Evolutionary conservation across 495 filamentous ascomycete genomes (phyloP).

Genomic region (Viridothelium virens): DNA sequence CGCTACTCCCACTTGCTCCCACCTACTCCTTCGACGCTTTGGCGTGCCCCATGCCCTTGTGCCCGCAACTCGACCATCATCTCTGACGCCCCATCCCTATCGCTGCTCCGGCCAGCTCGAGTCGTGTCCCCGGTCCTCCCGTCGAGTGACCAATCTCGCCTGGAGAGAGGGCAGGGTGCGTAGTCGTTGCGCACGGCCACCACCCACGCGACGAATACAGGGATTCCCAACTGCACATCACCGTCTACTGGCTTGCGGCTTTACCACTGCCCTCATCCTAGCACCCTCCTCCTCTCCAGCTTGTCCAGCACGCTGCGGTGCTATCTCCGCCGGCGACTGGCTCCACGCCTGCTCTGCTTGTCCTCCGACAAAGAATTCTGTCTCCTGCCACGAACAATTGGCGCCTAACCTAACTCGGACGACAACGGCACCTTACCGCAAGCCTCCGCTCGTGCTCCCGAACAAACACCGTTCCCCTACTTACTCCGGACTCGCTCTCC

Average conservation of each 20-base stretch:
- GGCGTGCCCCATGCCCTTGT: too few species aligned
- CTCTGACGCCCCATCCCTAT: neutral
- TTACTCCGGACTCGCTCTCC: neutral
- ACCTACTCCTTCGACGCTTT: too few species aligned
- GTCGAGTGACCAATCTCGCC: conserved; percentile 2
- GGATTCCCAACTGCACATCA: conserved; percentile 12
- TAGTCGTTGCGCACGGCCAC: neutral
- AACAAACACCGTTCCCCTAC: neutral
- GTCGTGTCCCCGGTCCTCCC: neutral
- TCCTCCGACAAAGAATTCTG: neutral
- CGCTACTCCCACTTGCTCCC: neutral
- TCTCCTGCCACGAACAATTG: neutral
- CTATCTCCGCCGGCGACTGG: conserved; percentile 6
- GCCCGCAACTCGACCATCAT: neutral
- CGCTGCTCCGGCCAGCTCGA: neutral
- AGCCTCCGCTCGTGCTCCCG: conserved; percentile 10
- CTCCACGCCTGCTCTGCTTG: conserved; percentile 2
- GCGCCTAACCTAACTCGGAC: conserved; percentile 1
- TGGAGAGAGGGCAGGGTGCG: neutral
- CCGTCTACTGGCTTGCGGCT: conserved; percentile 5
- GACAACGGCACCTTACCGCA: conserved; percentile 8
- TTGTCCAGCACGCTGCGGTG: conserved; percentile 2
- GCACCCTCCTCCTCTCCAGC: neutral
- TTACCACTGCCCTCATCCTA: conserved; percentile 1
- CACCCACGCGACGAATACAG: conserved; percentile 8